Percentiles rank a stretch among this genome's conserved stretches.
phyloP scores from a whole-genome alignment of 2,329 filamentous ascomycete genomes.

The Claviceps sp. region DNA sequence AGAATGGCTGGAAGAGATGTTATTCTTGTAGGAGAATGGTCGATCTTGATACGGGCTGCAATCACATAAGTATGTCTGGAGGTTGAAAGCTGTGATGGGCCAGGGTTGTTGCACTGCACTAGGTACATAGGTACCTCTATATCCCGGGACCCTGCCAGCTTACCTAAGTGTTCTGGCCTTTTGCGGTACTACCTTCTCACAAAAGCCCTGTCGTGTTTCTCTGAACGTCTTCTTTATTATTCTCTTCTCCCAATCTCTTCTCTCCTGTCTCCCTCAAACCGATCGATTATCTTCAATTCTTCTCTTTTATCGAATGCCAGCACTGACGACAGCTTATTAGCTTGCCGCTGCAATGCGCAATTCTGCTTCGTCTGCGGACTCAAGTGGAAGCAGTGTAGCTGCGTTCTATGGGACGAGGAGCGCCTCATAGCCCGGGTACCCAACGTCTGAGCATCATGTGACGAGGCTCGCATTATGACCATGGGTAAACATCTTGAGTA shows the following conservation, averaged over 20 bases:
- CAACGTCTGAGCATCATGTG: background rate
- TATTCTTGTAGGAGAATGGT: constrained; percentile 30
- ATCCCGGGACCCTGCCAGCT: too few species aligned
- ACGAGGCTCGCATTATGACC: constrained; percentile 14
- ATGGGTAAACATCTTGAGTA: too few species aligned
- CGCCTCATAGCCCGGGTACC: background rate
- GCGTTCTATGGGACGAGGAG: constrained; percentile 24
- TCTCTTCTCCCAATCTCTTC: background rate
- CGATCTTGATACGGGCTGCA: constrained; percentile 36
- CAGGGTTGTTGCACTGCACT: too few species aligned
- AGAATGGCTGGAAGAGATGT: constrained; percentile 40
- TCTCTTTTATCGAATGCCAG: background rate
- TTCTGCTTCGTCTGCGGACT: constrained; percentile 38
- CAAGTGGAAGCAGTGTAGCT: constrained; percentile 26
- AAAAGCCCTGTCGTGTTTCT: background rate
- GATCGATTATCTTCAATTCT: background rate
- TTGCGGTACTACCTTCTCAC: too few species aligned
- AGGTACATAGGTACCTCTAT: too few species aligned
- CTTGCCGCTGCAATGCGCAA: constrained; percentile 29
- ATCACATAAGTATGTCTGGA: constrained; percentile 40
- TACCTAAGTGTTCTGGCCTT: too few species aligned
- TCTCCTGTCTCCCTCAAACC: background rate
- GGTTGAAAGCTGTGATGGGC: too few species aligned
- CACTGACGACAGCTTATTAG: constrained; percentile 12
- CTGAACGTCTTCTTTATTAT: background rate